These are phyloP conservation scores for Sugiyamaella sp. DNA, from an alignment of 1,139 yeast genomes.

Conservation along the genomic window DNA sequence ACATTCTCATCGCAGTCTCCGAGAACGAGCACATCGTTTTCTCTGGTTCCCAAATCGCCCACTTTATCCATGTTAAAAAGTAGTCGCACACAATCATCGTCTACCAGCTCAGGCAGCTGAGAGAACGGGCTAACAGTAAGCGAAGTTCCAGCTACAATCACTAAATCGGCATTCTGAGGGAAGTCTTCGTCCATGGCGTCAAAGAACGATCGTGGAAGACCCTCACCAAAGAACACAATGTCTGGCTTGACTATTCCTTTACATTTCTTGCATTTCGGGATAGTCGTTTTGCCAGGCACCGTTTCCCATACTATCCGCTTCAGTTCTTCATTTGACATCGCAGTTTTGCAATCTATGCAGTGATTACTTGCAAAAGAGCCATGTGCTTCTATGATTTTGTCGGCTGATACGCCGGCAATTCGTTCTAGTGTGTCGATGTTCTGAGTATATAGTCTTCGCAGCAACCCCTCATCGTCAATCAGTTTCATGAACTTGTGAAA, in stretches of 20 bases:
- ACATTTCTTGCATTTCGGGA: slow-evolving; percentile 21
- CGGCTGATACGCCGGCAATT: slow-evolving; percentile 71
- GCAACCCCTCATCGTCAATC: slow-evolving; percentile 61
- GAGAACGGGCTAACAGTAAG: slow-evolving; percentile 91
- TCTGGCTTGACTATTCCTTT: slow-evolving; percentile 84
- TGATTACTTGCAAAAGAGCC: slow-evolving; percentile 88
- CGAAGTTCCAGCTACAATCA: slow-evolving; percentile 91
- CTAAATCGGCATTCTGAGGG: slow-evolving; percentile 60
- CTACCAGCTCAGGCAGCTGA: slow-evolving; percentile 68
- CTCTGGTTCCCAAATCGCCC: slow-evolving; percentile 62
- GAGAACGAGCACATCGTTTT: slow-evolving; percentile 60
- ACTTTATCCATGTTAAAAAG: slow-evolving; percentile 75
- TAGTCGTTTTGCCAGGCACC: slow-evolving; percentile 14
- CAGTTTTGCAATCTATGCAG: slow-evolving; percentile 71
- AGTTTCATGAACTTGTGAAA: slow-evolving; percentile 74
- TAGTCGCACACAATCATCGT: slow-evolving; percentile 54
- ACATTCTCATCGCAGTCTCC: slow-evolving; percentile 70
- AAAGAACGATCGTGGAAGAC: slow-evolving; percentile 70
- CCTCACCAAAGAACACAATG: slow-evolving; percentile 91
- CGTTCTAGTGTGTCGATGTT: slow-evolving; percentile 91
- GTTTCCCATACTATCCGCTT: slow-evolving; percentile 48
- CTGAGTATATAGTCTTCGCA: slow-evolving; percentile 82
- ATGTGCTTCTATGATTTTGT: slow-evolving; percentile 83
- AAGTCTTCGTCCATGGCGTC: slow-evolving; percentile 58
- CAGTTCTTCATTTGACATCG: slow-evolving; percentile 56